These are phyloP conservation scores for Phoma sp. DNA, from an alignment of 2,329 filamentous ascomycete species.

Conservation along the genomic window DNA sequence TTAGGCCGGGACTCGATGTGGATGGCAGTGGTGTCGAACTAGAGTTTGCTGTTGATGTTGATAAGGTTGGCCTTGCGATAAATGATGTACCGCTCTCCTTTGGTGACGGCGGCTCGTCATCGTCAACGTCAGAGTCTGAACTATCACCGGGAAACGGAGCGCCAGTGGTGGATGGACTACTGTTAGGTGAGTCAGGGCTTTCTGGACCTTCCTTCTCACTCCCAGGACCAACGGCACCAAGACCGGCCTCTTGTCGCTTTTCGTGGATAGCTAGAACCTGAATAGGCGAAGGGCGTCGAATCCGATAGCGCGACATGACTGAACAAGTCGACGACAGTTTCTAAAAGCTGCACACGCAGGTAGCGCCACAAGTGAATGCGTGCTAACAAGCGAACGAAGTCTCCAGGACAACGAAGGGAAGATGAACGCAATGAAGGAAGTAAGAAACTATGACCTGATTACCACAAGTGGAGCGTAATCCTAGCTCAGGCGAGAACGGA, in stretches of 20 bases:
- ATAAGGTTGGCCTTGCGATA: not conserved
- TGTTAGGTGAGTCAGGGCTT: conserved; percentile 32
- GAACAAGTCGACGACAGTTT: conserved; percentile 10
- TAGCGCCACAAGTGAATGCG: conserved; percentile 9
- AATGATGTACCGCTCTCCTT: conserved; percentile 3
- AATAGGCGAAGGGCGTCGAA: conserved; percentile 38
- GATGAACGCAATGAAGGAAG: conserved; percentile 43
- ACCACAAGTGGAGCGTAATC: conserved; percentile 21
- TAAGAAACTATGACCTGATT: conserved; percentile 28
- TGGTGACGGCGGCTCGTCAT: conserved; percentile 23
- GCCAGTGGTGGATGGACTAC: conserved; percentile 24
- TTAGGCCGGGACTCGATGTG: not conserved
- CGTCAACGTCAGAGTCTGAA: conserved; percentile 25
- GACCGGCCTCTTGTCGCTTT: conserved; percentile 29
- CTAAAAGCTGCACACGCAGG: conserved; percentile 13
- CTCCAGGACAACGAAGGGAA: conserved; percentile 37
- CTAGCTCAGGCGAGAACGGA: conserved; percentile 24
- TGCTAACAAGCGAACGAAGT: conserved; percentile 20
- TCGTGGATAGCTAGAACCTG: conserved; percentile 20
- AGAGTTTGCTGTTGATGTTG: not conserved
- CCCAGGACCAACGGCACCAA: conserved; percentile 15
- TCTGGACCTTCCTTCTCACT: conserved; percentile 23
- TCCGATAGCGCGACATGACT: conserved; percentile 37
- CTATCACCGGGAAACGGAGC: conserved; percentile 14
- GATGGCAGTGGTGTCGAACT: not conserved